Evolutionary conservation across 139 green algal genomes (phyloP), one percentile per base, ranked within the genome.

Genomic region (Chlorella ohadii): DNA sequence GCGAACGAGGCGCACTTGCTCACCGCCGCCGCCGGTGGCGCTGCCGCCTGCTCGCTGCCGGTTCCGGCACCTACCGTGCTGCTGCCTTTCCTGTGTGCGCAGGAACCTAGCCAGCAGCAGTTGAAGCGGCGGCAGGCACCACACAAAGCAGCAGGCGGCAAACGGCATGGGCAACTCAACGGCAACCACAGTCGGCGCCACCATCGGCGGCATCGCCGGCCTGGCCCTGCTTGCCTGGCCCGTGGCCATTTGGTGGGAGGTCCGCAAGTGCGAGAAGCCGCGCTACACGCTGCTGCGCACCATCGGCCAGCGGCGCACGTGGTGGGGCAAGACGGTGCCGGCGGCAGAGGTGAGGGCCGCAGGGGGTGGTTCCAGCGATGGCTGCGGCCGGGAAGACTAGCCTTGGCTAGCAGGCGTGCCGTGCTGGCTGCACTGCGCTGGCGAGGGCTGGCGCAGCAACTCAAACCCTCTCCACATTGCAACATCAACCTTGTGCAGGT

Each of bases 241-340:
- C 6, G 39, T 81, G 13, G 78, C 56, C 0, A 85, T 88, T 34
- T 87, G 82, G 86, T 87, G 57, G 67, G 22, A 38, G 27, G 44
- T 12, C 15, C n/a, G 56, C 34, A 90, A 90, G 56, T 90, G 86
- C 59, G 91, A 94, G 79, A 94, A 91, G 83, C 91, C 91, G 4
- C 87, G 89, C 61, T 92, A 92, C 72, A 79, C 47, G 5, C 76
- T 94, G 19, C 56, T 89, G 27, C 67, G 79, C 17, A 78, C 84
- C 16, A 86, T 94, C 70, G 84, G 68, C 9, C 57, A 63, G 28
- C 84, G 56, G 28, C 72, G 64, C 31, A 56, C 31, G 19, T 86
- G 71, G 80, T 57, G 66, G 12, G 84, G 84, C 20, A 57, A 36
- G 15, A 28, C 41, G 13, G 2, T 41, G n/a, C 71, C 72, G 27